Base-by-base conservation (phyloP, 2,329 filamentous ascomycete genomes). In the Trichophyton verrucosum region DNA sequence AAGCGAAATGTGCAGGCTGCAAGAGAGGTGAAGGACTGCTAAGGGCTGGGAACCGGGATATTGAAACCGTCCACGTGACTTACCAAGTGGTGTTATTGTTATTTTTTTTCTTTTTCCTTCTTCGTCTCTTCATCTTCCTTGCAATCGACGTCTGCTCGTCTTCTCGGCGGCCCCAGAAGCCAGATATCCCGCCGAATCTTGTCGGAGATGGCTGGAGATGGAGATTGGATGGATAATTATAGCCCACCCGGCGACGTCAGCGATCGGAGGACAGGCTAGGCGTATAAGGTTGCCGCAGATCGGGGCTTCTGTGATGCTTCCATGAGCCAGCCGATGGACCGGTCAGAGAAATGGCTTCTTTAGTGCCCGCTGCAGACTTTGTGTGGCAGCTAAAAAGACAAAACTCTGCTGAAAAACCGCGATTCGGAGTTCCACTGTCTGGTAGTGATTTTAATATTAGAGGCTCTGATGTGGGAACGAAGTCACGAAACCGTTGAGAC, bases 401-500 rank as follows among this genome's bases (percentile, higher is more conserved):
- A 33, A 53, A 53, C 49, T 53, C 49, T 53, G 49, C 27, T 53
- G 33, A 9, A 24, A n/a, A n/a, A 20, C 17, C 13, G 27, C 24
- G 17, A 47, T 47, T 47, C 17, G 44, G 44, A 47, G 17, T 13
- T 47, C 44, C 44, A 47, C 44, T 47, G 11, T 22, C 44, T 20
- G 9, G 20, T 8, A 47, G 17, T 24, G 44, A 47, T 47, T n/a
- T 53, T 33, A 30, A 53, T 53, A 53, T 53, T 53, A n/a, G 49
- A 33, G 49, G 49, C 49, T 53, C 49, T 53, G 49, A 53, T 53
- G 49, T 53, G 27, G 27, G 22, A 53, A 33, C 22, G 11, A 30
- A 11, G 49, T 53, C 49, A 53, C 27, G 49, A 17, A 53, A 53
- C 49, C 49, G 49, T 53, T 53, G 49, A 53, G 49, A 53, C 49